Conservation (phyloP, 164 flowering plant species). For the Tetrastigma voinierianum region DNA sequence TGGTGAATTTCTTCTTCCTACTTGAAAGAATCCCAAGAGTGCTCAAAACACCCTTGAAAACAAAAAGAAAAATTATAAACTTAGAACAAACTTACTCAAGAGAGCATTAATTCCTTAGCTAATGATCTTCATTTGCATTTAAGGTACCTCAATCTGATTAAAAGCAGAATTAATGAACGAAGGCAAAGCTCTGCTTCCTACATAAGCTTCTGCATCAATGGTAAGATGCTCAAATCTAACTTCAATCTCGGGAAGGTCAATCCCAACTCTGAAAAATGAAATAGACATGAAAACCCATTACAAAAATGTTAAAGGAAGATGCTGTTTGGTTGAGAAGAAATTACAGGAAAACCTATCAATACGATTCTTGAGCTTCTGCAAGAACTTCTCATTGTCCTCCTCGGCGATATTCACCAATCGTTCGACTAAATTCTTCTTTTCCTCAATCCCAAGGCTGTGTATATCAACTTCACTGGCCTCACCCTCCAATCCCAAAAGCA, state of each 20-base stretch:
- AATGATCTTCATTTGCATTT: background rate
- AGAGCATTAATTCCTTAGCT: too few relatives aligned
- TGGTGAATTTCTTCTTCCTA: constrained; percentile 40
- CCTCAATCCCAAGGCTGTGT: too few relatives aligned
- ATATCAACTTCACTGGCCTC: too few relatives aligned
- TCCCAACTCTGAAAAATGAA: constrained; percentile 34
- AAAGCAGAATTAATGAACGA: constrained; percentile 28
- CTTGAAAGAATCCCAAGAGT: constrained; percentile 39
- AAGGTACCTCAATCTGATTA: constrained; percentile 29
- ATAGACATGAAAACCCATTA: background rate
- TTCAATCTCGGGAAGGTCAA: constrained; percentile 33
- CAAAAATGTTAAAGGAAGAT: too few relatives aligned
- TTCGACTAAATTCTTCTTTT: too few relatives aligned
- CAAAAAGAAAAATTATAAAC: too few relatives aligned
- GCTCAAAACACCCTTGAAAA: constrained; percentile 40
- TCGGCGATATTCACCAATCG: too few relatives aligned
- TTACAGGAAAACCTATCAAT: too few relatives aligned
- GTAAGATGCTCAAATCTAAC: constrained; percentile 41
- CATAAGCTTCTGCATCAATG: constrained; percentile 35
- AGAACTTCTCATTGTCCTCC: too few relatives aligned
- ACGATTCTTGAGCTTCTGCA: too few relatives aligned
- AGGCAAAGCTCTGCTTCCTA: constrained; percentile 40
- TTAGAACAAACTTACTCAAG: background rate
- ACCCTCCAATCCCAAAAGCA: too few relatives aligned
- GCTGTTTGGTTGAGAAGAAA: too few relatives aligned